phyloP scores from a whole-genome alignment of 164 flowering plant species.

The Santalum album region DNA sequence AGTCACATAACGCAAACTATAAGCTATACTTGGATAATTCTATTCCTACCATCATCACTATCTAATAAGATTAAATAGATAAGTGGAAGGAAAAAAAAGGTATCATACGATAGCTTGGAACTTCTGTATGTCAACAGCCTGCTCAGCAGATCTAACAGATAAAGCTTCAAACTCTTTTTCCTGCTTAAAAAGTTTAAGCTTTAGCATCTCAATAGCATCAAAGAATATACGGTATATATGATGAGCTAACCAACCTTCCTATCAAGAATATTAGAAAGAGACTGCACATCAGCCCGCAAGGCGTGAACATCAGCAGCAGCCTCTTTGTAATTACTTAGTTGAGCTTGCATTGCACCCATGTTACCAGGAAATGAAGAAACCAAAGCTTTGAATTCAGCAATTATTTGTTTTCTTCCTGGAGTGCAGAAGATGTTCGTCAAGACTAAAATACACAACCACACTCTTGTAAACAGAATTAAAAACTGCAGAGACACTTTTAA shows the following conservation, averaged over 20 bases:
- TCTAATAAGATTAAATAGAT: background rate
- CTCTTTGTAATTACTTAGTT: constrained; percentile 65
- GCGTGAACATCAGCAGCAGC: constrained; percentile 70
- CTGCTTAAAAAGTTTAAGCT: constrained; percentile 26
- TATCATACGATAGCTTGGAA: constrained; percentile 60
- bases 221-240: background rate
- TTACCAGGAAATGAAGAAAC: constrained; percentile 79
- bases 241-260: constrained; percentile 53
- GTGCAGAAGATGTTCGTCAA: constrained; percentile 12
- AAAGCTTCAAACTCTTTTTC: constrained; percentile 47
- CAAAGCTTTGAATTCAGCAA: constrained; percentile 67
- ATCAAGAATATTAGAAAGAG: constrained; percentile 49
- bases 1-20: no score
- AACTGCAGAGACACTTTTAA: background rate
- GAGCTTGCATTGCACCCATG: constrained; percentile 71
- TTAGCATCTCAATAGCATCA: constrained; percentile 1
- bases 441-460: background rate
- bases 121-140: constrained; percentile 47
- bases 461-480: background rate
- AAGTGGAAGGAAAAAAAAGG: background rate
- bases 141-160: constrained; percentile 45
- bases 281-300: constrained; percentile 75
- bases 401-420: constrained; percentile 85
- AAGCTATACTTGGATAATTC: background rate
- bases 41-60: background rate